Base-by-base conservation (phyloP, 2,329 filamentous ascomycete genomes). In the Penicillium sp. region DNA sequence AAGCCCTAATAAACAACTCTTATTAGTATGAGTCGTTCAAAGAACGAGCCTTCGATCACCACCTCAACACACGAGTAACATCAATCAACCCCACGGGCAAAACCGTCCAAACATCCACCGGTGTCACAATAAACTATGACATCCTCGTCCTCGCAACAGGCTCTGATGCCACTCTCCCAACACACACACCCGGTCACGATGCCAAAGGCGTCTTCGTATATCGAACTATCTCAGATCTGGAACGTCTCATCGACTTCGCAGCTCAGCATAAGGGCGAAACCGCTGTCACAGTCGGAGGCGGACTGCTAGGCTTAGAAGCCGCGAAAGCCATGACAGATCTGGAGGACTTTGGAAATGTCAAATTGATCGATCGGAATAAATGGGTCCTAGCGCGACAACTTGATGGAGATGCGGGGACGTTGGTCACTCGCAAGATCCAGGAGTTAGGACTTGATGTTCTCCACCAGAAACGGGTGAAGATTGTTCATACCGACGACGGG, bases 271-370 rank as follows among this genome's bases (percentile, higher is more conserved):
- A 86, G 65, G 90, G 86, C 5, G 85, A 86, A 2, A 83, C 84
- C 2, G 91, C 89, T 0, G 84, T 86, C 5, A 91, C 94, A 0
- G 89, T 96, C 4, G 92, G 92, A 25, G 92, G 92, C 52, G 92
- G 92, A 0, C 75, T 97, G 25, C 81, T 96, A 0, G 92, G 92
- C 0, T 83, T 97, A 0, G 92, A 96, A 76, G 92, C 92, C 2
- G 92, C 91, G 35, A 94, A 96, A 68, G 92, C 92, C 2, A 92
- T 96, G 90, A 88, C 93, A 79, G 91, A 96, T 69, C 78, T 96
- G 9, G 82, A 89, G 65, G 84, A 86, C 51, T 95, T 89, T 69
- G 80, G 82, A 13, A 84, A 86, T 57, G 89, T 96, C 51, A 89
- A 87, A 64, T 78, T 96, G 9, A 86, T 96, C 51, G 93, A 96